Base-by-base conservation (phyloP, 2,329 filamentous ascomycete genomes). In the Colletotrichum sp. region DNA sequence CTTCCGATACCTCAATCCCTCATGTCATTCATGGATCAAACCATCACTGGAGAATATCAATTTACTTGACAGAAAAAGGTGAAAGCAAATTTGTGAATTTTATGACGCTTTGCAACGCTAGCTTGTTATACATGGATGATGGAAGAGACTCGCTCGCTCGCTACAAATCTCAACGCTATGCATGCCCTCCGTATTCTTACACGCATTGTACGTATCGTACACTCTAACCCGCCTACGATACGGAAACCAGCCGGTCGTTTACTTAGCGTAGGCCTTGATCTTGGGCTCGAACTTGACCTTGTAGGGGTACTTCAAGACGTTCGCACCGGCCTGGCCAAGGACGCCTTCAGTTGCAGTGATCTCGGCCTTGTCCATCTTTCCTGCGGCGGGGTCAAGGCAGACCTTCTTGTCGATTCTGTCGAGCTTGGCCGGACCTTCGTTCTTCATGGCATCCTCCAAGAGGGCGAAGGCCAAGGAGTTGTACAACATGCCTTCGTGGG, bases 401-500 rank as follows among this genome's bases (percentile, higher is more conserved):
- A 68, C 64, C 3, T 27, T 73, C 15, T 65, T 75, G 30, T 75
- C 43, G 4, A 75, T 68, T 15, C 64, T 62, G 3, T 72, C 70
- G 15, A 75, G 43, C 56, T 52, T 72, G 5, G 55, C 73, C 0
- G 73, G 73, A 0, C 73, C 73, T 5, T 75, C 69, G 12, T 75
- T 64, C 8, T 4, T n/a, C 16, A 78, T 27, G 1, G 77, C 77
- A 10, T 83, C 83, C 77, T 89, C 81, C 15, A 78, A 82, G 72
- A 91, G 82, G 18, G 88, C 89, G 79, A 89, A 75, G 3, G 73
- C 73, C 22, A 75, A 6, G 3, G 73, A 34, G 70, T 75, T 75
- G 48, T 75, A 75, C 52, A 91, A 81, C 34, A 88, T 82, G 13
- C 86, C 86, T 76, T 90, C 88, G 77, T 91, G 89, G 0, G 85